Evolutionary conservation across 1,284 basidiomycete species (phyloP).

Genomic region (Cerioporus squamosus): DNA sequence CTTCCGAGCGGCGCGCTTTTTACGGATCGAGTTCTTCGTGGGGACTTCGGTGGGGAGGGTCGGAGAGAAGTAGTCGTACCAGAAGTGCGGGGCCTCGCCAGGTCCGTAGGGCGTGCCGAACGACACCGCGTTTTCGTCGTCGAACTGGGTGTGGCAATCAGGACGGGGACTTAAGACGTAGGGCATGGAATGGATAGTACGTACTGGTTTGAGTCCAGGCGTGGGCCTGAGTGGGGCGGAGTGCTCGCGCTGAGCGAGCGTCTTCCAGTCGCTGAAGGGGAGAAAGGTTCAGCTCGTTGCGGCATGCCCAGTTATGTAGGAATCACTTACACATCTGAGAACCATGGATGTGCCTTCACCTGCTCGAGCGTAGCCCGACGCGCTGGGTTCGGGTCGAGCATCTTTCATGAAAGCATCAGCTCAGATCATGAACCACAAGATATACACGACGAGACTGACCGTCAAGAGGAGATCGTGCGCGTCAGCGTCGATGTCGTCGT

Average conservation of each 20-base stretch:
- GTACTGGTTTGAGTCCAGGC: slow-evolving; percentile 6
- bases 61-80: slow-evolving; percentile 18
- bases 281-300: background rate
- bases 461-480: slow-evolving; percentile 19
- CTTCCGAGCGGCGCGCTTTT: background rate
- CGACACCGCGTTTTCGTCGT: background rate
- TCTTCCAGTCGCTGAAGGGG: slow-evolving; percentile 7
- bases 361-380: slow-evolving; percentile 23
- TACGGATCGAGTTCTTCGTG: slow-evolving; percentile 2
- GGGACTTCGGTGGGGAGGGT: background rate
- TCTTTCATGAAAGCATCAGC: slow-evolving; percentile 9
- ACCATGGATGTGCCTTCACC: slow-evolving; percentile 30
- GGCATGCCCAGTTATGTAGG: background rate
- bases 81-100: slow-evolving; percentile 10
- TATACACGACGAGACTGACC: slow-evolving; percentile 10
- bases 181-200: background rate
- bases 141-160: background rate
- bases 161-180: background rate
- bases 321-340: slow-evolving; percentile 23
- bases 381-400: slow-evolving; percentile 29
- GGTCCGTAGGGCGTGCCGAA: slow-evolving; percentile 14
- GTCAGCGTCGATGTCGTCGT: slow-evolving; percentile 11
- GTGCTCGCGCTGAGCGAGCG: slow-evolving; percentile 6
- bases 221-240: background rate
- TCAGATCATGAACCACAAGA: background rate